phyloP scores from a whole-genome alignment of 2,329 filamentous ascomycete species.

The Arachnomyces sp. region DNA sequence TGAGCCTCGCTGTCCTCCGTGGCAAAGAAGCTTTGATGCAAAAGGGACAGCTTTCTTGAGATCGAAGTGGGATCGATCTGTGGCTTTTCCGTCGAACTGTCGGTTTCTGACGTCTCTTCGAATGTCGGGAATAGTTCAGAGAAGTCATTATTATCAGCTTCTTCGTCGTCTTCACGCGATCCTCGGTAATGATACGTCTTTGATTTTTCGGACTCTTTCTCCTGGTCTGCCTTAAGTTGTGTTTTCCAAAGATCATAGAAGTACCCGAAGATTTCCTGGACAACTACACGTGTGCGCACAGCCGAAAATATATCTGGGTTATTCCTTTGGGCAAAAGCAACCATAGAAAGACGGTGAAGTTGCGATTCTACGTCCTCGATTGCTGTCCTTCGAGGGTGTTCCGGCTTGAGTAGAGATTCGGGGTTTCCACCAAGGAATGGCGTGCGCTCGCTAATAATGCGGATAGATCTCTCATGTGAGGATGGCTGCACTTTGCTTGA shows the following conservation, averaged over 20 bases:
- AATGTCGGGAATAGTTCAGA: constrained; percentile 74
- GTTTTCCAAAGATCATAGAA: constrained; percentile 76
- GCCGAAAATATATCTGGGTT: constrained; percentile 31
- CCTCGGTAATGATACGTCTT: constrained; percentile 81
- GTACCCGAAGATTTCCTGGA: constrained; percentile 60
- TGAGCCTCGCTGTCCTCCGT: constrained; percentile 20
- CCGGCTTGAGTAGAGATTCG: neutral
- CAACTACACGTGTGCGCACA: constrained; percentile 39
- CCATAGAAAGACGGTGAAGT: constrained; percentile 30
- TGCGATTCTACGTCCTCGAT: constrained; percentile 21
- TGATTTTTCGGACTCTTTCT: constrained; percentile 61
- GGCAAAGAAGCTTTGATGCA: constrained; percentile 45
- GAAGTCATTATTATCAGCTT: constrained; percentile 65
- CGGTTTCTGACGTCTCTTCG: constrained; percentile 44
- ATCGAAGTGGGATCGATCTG: constrained; percentile 43
- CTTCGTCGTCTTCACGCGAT: constrained; percentile 65
- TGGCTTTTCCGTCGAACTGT: constrained; percentile 28
- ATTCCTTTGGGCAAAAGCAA: constrained; percentile 26
- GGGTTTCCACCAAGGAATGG: neutral
- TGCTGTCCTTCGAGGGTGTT: neutral
- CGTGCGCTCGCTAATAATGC: neutral
- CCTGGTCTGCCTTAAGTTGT: constrained; percentile 66
- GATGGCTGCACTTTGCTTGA: constrained; percentile 20
- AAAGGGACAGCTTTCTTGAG: constrained; percentile 53
- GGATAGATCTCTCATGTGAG: constrained; percentile 26